Evolutionary conservation across 1,284 basidiomycete genomes (phyloP).

Genomic region (Laetiporus sulphureus): DNA sequence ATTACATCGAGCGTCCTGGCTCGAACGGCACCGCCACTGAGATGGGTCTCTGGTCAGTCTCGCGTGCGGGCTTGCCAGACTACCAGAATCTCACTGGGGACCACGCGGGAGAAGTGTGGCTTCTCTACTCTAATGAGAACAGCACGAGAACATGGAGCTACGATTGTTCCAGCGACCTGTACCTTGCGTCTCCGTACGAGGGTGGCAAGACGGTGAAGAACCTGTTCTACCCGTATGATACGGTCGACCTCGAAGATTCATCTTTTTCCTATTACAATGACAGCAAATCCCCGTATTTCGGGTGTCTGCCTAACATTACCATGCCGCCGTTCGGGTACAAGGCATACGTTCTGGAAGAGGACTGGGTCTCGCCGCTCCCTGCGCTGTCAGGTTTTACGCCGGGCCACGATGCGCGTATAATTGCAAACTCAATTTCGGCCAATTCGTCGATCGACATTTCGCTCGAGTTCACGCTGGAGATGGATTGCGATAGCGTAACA

Average conservation of each 20-base stretch:
- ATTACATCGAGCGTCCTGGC: slow-evolving; percentile 69
- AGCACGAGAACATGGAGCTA: slow-evolving; percentile 54
- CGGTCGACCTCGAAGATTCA: slow-evolving; percentile 61
- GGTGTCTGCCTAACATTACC: slow-evolving; percentile 62
- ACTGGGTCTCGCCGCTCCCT: slow-evolving; percentile 69
- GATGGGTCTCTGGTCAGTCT: slow-evolving; percentile 81
- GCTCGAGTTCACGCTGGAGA: slow-evolving; percentile 72
- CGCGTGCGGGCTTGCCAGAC: slow-evolving; percentile 51
- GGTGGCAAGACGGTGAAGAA: slow-evolving; percentile 62
- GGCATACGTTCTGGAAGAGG: slow-evolving; percentile 58
- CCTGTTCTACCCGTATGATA: slow-evolving; percentile 79
- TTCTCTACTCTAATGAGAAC: slow-evolving; percentile 85
- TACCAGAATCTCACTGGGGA: slow-evolving; percentile 53
- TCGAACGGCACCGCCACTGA: slow-evolving; percentile 77
- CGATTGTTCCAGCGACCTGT: slow-evolving; percentile 48
- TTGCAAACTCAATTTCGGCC: slow-evolving; percentile 31
- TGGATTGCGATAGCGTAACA: slow-evolving; percentile 70
- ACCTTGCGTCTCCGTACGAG: slow-evolving; percentile 74
- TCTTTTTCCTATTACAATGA: slow-evolving; percentile 52
- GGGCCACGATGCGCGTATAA: slow-evolving; percentile 77
- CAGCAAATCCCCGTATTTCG: slow-evolving; percentile 54
- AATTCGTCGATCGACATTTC: slow-evolving; percentile 56
- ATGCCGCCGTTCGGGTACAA: slow-evolving; percentile 79
- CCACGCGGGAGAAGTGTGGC: slow-evolving; percentile 65
- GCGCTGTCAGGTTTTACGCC: slow-evolving; percentile 74